Percentiles rank a stretch among this genome's conserved stretches.
These are phyloP conservation scores for Ciborinia camelliae DNA, from an alignment of 2,329 filamentous ascomycete species.

Conservation along the genomic window DNA sequence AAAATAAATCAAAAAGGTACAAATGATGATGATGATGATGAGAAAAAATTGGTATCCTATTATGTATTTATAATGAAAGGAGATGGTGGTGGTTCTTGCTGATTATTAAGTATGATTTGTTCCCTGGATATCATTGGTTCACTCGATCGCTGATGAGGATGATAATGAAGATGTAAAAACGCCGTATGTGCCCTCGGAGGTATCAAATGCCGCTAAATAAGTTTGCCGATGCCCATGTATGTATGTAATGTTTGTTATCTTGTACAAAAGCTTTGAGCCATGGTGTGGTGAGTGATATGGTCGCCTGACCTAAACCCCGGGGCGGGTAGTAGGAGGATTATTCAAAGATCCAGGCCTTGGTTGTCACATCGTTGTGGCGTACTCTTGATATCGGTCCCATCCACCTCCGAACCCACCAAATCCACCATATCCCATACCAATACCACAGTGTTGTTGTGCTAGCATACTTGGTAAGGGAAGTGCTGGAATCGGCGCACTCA, in stretches of 20 bases:
- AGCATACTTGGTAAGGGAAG: constrained; percentile 85
- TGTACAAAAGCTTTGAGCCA: constrained; percentile 20
- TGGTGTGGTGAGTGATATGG: constrained; percentile 27
- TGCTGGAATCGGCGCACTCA: constrained; percentile 68
- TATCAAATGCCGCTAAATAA: constrained; percentile 39
- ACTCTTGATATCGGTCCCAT: constrained; percentile 83
- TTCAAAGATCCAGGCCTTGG: constrained; percentile 43
- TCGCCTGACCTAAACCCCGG: constrained; percentile 42
- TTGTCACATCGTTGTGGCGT: constrained; percentile 83
- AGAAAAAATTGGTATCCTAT: constrained; percentile 31
- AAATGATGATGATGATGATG: constrained; percentile 35
- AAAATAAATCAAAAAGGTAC: constrained; percentile 40
- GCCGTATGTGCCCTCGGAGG: constrained; percentile 29
- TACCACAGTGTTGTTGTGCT: constrained; percentile 75
- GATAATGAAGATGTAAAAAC: constrained; percentile 28
- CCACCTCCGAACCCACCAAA: constrained; percentile 65
- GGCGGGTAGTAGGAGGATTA: constrained; percentile 49
- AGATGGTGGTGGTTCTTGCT: constrained; percentile 21
- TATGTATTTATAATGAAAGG: constrained; percentile 35
- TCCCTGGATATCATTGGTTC: constrained; percentile 31
- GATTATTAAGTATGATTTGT: constrained; percentile 26
- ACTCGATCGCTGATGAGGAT: constrained; percentile 36
- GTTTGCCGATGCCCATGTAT: constrained; percentile 19
- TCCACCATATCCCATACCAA: constrained; percentile 69
- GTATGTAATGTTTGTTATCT: constrained; percentile 20